Conservation (phyloP, 1,139 yeast genomes). For the Hyphopichia wangnamkhiaoensis region DNA sequence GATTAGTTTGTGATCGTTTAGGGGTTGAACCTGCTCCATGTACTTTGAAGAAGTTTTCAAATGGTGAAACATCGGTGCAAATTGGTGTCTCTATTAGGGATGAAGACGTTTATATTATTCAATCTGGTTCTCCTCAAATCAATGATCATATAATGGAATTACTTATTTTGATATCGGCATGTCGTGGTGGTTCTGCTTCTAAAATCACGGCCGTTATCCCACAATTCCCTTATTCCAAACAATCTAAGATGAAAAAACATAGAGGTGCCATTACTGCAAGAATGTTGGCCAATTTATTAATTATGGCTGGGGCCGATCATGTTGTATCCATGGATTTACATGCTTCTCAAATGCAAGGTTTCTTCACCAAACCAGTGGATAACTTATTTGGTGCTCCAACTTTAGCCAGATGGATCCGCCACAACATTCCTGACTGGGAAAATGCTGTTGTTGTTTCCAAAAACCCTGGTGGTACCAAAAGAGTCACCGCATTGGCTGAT, state of each 20-base stretch:
- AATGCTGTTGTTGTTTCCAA: slow-evolving; percentile 88
- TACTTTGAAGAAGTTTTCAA: slow-evolving; percentile 84
- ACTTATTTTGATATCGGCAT: slow-evolving; percentile 87
- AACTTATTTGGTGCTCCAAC: slow-evolving; percentile 96
- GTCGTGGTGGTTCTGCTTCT: slow-evolving; percentile 96
- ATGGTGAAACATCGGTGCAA: slow-evolving; percentile 96
- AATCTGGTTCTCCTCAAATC: slow-evolving; percentile 84
- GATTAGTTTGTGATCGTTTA: slow-evolving; percentile 81
- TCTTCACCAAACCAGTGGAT: slow-evolving; percentile 95
- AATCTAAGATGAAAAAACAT: slow-evolving; percentile 96
- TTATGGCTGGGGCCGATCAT: slow-evolving; percentile 99
- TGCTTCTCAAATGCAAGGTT: slow-evolving; percentile 99
- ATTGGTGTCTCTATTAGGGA: slow-evolving; percentile 94
- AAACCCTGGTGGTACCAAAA: slow-evolving; percentile 97
- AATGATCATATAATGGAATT: slow-evolving; percentile 98
- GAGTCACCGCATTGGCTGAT: slow-evolving; percentile 97
- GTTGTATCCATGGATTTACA: slow-evolving; percentile 97
- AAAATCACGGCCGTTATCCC: slow-evolving; percentile 97
- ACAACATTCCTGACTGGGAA: slow-evolving; percentile 79
- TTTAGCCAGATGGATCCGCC: slow-evolving; percentile 93
- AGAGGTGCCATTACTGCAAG: slow-evolving; percentile 99
- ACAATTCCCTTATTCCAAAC: slow-evolving; percentile 96
- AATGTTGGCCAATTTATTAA: slow-evolving; percentile 91
- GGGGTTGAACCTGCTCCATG: slow-evolving; percentile 98
- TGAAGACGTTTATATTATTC: slow-evolving; percentile 94